Evolutionary conservation across 2,329 filamentous ascomycete species (phyloP).

Genomic region (Lojkania enalia): DNA sequence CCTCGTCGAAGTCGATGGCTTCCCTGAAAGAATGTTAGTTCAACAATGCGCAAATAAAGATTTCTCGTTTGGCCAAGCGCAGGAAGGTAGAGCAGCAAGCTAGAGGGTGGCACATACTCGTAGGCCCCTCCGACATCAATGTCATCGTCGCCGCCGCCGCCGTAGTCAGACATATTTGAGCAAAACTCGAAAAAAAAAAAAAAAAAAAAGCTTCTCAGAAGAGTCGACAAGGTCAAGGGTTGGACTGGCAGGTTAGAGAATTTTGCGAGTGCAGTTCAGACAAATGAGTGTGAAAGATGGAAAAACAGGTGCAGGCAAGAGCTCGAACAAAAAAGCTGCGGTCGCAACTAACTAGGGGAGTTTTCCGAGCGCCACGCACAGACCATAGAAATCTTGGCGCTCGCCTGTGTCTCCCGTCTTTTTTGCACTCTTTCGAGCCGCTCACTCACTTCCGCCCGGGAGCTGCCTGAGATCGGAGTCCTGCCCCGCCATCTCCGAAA

Average conservation of each 20-base stretch:
- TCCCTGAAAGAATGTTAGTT: slow-evolving; percentile 39
- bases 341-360: no score
- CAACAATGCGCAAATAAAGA: background rate
- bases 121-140: slow-evolving; percentile 38
- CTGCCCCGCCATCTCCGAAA: no score
- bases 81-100: background rate
- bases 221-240: no score
- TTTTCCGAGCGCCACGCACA: slow-evolving; percentile 10
- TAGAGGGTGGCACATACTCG: slow-evolving; percentile 24
- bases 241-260: background rate
- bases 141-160: slow-evolving; percentile 44
- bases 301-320: background rate
- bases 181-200: background rate
- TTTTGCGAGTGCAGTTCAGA: background rate
- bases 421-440: no score
- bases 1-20: slow-evolving; percentile 57
- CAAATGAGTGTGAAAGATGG: background rate
- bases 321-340: slow-evolving; percentile 17
- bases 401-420: no score
- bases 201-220: no score
- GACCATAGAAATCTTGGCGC: slow-evolving; percentile 15
- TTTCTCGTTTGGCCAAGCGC: background rate
- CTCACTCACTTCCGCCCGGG: no score
- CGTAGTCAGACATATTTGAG: slow-evolving; percentile 51
- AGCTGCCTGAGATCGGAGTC: no score